phyloP scores from a whole-genome alignment of 2,329 filamentous ascomycete genomes.

The Ophiostoma quercus region DNA sequence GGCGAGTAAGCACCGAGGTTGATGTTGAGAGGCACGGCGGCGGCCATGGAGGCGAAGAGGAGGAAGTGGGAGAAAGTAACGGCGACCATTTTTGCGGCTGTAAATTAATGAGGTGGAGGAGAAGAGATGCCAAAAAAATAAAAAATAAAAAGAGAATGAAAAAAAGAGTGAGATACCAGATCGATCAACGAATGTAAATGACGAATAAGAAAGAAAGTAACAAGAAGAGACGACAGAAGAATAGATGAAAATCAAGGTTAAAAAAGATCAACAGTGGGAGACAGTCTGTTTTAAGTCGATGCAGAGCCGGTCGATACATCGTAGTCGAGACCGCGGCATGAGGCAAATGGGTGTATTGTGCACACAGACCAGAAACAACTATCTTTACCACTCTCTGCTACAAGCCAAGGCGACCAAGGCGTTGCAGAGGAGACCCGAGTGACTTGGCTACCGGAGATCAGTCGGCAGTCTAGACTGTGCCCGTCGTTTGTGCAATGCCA shows the following conservation, averaged over 20 bases:
- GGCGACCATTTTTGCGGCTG: background rate
- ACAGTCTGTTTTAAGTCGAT: background rate
- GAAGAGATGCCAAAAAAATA: background rate
- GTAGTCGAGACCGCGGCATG: background rate
- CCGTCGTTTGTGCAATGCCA: background rate
- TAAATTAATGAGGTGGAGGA: background rate
- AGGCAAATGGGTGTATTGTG: background rate
- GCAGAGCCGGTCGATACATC: background rate
- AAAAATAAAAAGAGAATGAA: background rate
- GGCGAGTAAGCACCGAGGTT: slow-evolving; percentile 43
- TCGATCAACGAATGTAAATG: background rate
- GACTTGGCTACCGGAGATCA: background rate
- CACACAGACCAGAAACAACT: background rate
- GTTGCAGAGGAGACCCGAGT: slow-evolving; percentile 4
- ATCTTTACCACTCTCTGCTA: slow-evolving; percentile 16
- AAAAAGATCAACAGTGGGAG: background rate
- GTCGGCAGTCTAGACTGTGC: background rate
- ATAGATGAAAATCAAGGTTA: background rate
- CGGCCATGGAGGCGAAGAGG: slow-evolving; percentile 11
- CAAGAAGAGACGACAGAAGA: background rate
- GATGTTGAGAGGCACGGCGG: slow-evolving; percentile 31
- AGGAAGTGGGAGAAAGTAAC: background rate
- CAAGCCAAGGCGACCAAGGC: slow-evolving; percentile 4
- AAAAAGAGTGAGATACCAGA: slow-evolving; percentile 10
- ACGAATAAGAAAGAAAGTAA: background rate